Percentiles rank a stretch among this genome's conserved stretches.
Conservation (phyloP, 2,329 filamentous ascomycete genomes). For the Ophiostoma perfectum region DNA sequence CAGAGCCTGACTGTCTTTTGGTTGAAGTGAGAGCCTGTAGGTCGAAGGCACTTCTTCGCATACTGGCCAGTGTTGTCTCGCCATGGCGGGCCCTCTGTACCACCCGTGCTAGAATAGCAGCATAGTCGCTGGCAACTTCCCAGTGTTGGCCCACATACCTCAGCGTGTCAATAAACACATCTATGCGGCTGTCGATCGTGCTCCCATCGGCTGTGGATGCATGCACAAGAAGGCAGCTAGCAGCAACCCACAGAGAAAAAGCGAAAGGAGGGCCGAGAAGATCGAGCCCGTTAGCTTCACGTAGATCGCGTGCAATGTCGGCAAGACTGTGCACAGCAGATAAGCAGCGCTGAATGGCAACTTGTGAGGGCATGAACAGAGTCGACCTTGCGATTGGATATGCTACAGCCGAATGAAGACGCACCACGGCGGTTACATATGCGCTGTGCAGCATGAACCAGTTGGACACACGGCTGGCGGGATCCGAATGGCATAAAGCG, state of each 20-base stretch:
- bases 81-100: slow-evolving; percentile 79
- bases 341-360: slow-evolving; percentile 75
- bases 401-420: slow-evolving; percentile 83
- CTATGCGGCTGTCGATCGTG: slow-evolving; percentile 65
- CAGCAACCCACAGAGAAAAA: slow-evolving; percentile 87
- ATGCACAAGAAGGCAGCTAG: slow-evolving; percentile 78
- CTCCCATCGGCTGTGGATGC: slow-evolving; percentile 59
- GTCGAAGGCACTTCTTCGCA: slow-evolving; percentile 80
- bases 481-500: slow-evolving; percentile 65
- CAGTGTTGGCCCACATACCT: slow-evolving; percentile 76
- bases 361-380: slow-evolving; percentile 83
- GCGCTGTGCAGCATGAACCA: slow-evolving; percentile 90
- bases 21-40: slow-evolving; percentile 81
- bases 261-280: slow-evolving; percentile 87
- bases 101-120: slow-evolving; percentile 70
- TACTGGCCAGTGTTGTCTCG: slow-evolving; percentile 80
- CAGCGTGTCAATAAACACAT: slow-evolving; percentile 76
- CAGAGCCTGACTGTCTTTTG: slow-evolving; percentile 51
- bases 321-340: slow-evolving; percentile 78
- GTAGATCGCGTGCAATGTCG: slow-evolving; percentile 70
- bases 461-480: slow-evolving; percentile 66
- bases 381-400: slow-evolving; percentile 83
- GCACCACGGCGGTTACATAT: slow-evolving; percentile 83
- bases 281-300: slow-evolving; percentile 65
- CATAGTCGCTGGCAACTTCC: slow-evolving; percentile 81